phyloP scores from a whole-genome alignment of 768 basidiomycete species.

The Leccinum aurantiacum region DNA sequence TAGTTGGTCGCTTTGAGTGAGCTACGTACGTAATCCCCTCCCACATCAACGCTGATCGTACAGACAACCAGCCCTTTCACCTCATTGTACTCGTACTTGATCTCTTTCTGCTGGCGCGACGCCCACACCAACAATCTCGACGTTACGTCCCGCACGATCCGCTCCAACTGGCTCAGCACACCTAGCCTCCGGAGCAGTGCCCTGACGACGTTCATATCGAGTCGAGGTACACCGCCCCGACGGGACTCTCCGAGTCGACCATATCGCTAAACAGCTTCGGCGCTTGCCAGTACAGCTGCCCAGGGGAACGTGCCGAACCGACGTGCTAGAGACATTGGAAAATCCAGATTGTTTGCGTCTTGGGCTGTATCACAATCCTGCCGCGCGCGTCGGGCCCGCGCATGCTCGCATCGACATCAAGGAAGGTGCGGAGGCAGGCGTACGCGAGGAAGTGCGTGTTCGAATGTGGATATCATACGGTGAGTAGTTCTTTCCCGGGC shows the following conservation, averaged over 20 bases:
- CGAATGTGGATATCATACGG: constrained; percentile 70
- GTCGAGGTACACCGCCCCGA: constrained; percentile 78
- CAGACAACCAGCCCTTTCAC: constrained; percentile 52
- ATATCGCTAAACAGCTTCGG: constrained; percentile 81
- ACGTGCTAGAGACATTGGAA: constrained; percentile 72
- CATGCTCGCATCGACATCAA: constrained; percentile 48
- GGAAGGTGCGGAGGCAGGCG: constrained; percentile 53
- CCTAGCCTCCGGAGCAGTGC: constrained; percentile 53
- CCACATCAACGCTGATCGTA: constrained; percentile 33
- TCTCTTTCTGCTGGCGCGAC: constrained; percentile 41
- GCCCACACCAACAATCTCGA: constrained; percentile 67
- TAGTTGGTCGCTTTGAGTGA: no score
- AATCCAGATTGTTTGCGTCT: constrained; percentile 50
- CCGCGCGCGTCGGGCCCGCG: constrained; percentile 39
- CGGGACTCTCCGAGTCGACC: constrained; percentile 56
- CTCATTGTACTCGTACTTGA: constrained; percentile 46
- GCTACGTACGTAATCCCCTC: constrained; percentile 34
- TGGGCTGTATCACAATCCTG: constrained; percentile 36
- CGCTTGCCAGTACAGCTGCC: constrained; percentile 60
- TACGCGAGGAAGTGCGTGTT: constrained; percentile 74
- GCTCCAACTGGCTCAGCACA: constrained; percentile 57
- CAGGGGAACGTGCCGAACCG: constrained; percentile 68
- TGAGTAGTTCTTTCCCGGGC: constrained; percentile 60
- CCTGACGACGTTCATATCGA: constrained; percentile 52
- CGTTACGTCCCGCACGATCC: constrained; percentile 67